A percentile compares a stretch with the other conserved stretches of the same genome.
Evolutionary conservation across 192 early-diverging fungal species (phyloP).

Genomic region (Pecoramyces ruminantium): DNA sequence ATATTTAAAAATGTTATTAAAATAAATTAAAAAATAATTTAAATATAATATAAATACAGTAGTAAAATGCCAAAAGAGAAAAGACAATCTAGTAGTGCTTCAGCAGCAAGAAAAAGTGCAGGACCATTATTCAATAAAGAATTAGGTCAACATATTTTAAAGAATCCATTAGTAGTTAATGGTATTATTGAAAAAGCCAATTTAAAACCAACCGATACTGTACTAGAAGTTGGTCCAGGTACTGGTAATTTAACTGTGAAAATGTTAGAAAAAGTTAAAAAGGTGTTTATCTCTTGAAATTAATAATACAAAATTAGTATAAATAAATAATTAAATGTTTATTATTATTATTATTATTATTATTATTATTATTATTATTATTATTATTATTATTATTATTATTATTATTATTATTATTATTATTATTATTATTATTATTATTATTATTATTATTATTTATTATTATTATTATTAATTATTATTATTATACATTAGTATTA

Average conservation of each 20-base stretch:
- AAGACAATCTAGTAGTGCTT: not conserved
- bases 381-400: too few species aligned
- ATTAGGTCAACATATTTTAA: constrained; percentile 94
- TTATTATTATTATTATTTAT: too few species aligned
- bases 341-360: too few species aligned
- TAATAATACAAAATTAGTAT: not conserved
- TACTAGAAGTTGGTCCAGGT: constrained; percentile 93
- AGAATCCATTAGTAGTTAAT: constrained; percentile 91
- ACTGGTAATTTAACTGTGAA: constrained; percentile 95
- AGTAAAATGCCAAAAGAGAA: not conserved
- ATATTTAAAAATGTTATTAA: too few species aligned
- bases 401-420: too few species aligned
- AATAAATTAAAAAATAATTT: too few species aligned
- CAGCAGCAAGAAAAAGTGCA: constrained; percentile 1
- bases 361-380: too few species aligned
- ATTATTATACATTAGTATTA: too few species aligned
- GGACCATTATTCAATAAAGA: constrained; percentile 93
- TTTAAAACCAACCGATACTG: constrained; percentile 44
- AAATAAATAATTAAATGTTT: not conserved
- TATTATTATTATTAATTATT: too few species aligned
- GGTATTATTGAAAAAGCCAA: constrained; percentile 94
- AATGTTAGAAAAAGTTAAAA: constrained; percentile 83
- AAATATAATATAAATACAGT: too few species aligned
- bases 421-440: too few species aligned
- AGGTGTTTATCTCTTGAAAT: constrained; percentile 16